Evolutionary conservation across 2,329 filamentous ascomycete species (phyloP).

Genomic region (Exophiala dermatitidis): DNA sequence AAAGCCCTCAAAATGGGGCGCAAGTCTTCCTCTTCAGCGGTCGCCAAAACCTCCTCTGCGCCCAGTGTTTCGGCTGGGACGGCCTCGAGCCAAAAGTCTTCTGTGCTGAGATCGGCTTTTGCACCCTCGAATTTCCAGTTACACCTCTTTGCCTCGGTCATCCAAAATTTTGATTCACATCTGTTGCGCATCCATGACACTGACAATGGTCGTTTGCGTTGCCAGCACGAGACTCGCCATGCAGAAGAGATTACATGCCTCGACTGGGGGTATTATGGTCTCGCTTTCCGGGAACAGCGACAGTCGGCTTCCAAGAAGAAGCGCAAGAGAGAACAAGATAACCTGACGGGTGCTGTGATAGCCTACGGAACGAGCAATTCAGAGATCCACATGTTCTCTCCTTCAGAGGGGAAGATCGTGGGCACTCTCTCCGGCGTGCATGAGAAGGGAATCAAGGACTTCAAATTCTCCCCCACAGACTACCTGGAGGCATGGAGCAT

Average conservation of each 20-base stretch:
- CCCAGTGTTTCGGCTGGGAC: conserved; percentile 30
- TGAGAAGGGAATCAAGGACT: conserved; percentile 43
- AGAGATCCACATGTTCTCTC: conserved; percentile 45
- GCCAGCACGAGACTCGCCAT: conserved; percentile 43
- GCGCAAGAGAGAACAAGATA: conserved; percentile 40
- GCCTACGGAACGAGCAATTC: conserved; percentile 45
- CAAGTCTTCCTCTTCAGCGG: conserved; percentile 38
- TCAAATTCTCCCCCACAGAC: conserved; percentile 45
- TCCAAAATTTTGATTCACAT: conserved; percentile 47
- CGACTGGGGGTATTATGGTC: conserved; percentile 44
- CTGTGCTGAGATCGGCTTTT: conserved; percentile 45
- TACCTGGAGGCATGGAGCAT: conserved; percentile 50
- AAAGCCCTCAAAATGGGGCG: conserved; percentile 37
- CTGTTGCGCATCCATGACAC: conserved; percentile 48
- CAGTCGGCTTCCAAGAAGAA: conserved; percentile 41
- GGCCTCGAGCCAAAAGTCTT: conserved; percentile 38
- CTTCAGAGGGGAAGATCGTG: conserved; percentile 42
- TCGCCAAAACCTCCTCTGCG: conserved; percentile 40
- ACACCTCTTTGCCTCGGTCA: conserved; percentile 48
- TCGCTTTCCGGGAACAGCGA: conserved; percentile 31
- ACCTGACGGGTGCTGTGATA: conserved; percentile 40
- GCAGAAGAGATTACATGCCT: conserved; percentile 44
- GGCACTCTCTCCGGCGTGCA: conserved; percentile 41
- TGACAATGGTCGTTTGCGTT: conserved; percentile 43
- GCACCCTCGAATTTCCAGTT: conserved; percentile 46